phyloP scores from a whole-genome alignment of 768 basidiomycete species.

The Suillus spraguei region DNA sequence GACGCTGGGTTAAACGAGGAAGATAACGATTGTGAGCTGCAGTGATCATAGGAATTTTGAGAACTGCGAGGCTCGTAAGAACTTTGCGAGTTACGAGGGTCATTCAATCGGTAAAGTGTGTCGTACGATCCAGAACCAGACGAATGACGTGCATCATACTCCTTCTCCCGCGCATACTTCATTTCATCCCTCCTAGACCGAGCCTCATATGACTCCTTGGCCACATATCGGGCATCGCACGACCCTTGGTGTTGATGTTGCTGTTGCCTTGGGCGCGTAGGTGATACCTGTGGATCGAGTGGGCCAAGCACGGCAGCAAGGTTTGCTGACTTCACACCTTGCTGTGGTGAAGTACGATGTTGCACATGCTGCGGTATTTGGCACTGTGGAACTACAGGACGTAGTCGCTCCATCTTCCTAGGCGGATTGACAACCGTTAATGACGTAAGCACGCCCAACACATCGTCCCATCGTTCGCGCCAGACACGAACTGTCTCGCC shows the following conservation, averaged over 20 bases:
- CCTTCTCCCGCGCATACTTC: slow-evolving; percentile 8
- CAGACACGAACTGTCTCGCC: slow-evolving; percentile 72
- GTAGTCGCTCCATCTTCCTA: background rate
- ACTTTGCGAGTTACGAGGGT: background rate
- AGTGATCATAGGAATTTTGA: background rate
- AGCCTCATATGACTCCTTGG: slow-evolving; percentile 1
- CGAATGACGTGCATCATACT: slow-evolving; percentile 8
- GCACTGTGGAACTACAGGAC: background rate
- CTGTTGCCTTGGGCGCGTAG: slow-evolving; percentile 26
- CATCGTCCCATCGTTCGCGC: slow-evolving; percentile 68
- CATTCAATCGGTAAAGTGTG: background rate
- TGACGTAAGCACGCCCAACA: slow-evolving; percentile 51
- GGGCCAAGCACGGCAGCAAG: slow-evolving; percentile 14
- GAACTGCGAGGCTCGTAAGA: background rate
- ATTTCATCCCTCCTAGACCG: slow-evolving; percentile 2
- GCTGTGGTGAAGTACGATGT: slow-evolving; percentile 17
- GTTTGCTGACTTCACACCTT: slow-evolving; percentile 8
- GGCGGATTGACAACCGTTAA: slow-evolving; percentile 32
- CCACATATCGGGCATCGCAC: slow-evolving; percentile 13
- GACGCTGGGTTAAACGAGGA: background rate
- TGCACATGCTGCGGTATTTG: background rate
- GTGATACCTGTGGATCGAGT: slow-evolving; percentile 28
- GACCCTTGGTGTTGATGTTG: slow-evolving; percentile 34
- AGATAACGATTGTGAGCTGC: background rate
- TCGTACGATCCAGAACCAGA: slow-evolving; percentile 20